Percentiles rank a stretch among this genome's conserved stretches.
Evolutionary conservation across 306 rosid genomes (phyloP).

Genomic region (Herpetospermum pedunculosum): DNA sequence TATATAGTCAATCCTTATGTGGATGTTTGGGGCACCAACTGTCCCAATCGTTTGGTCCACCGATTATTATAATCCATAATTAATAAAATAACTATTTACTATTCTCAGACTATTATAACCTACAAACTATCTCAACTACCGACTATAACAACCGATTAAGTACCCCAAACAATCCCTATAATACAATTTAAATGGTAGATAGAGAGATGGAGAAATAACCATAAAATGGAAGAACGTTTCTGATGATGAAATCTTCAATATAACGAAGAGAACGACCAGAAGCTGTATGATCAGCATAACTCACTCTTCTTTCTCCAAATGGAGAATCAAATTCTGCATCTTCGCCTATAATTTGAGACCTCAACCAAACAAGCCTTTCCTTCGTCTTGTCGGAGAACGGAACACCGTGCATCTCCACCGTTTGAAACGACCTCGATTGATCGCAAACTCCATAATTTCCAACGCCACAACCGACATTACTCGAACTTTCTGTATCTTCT

Average conservation of each 20-base stretch:
- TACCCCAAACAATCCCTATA: too few species aligned
- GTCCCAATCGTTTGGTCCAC: too few species aligned
- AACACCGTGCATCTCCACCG: background rate
- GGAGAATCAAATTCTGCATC: conserved; percentile 43
- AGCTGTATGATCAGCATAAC: conserved; percentile 88
- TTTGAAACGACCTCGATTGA: background rate
- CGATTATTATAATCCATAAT: too few species aligned
- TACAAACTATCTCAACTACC: too few species aligned
- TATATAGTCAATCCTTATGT: too few species aligned
- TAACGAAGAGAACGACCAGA: conserved; percentile 56
- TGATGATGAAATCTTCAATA: conserved; percentile 44
- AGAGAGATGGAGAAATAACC: conserved; percentile 21
- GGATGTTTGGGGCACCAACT: too few species aligned
- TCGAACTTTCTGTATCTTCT: background rate
- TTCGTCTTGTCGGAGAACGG: background rate
- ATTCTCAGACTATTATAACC: too few species aligned
- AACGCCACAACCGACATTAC: background rate
- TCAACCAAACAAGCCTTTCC: conserved; percentile 29
- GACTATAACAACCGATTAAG: too few species aligned
- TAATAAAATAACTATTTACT: too few species aligned
- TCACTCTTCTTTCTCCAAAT: conserved; percentile 40
- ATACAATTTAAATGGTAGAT: background rate
- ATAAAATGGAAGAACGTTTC: conserved; percentile 67
- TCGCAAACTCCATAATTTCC: background rate
- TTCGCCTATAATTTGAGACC: conserved; percentile 47